A percentile compares a stretch with the other conserved stretches of the same genome.
Evolutionary conservation across 345 rosid species (phyloP).

Genomic region (Eucalyptus pumila): DNA sequence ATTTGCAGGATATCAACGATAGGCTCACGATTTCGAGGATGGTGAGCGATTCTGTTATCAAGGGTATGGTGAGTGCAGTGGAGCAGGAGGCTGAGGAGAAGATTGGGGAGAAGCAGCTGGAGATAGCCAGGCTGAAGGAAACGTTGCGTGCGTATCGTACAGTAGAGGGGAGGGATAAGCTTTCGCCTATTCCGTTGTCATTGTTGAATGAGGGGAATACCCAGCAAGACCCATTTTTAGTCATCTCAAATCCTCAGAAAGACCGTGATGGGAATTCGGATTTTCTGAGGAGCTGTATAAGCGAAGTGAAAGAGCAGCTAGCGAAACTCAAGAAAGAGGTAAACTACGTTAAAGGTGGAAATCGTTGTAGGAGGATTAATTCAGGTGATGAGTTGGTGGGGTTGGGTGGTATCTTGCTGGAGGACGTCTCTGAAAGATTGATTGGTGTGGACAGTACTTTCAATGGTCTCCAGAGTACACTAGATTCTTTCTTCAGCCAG

Average conservation of each 20-base stretch:
- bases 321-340: slow-evolving; percentile 47
- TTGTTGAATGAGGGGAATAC: background rate
- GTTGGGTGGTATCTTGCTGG: slow-evolving; percentile 27
- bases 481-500: slow-evolving; percentile 18
- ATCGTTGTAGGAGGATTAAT: slow-evolving; percentile 11
- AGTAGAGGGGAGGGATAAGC: slow-evolving; percentile 12
- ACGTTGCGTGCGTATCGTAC: slow-evolving; percentile 8
- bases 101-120: slow-evolving; percentile 53
- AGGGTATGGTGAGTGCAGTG: slow-evolving; percentile 57
- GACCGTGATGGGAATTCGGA: background rate
- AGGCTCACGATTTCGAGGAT: slow-evolving; percentile 56
- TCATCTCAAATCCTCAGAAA: background rate
- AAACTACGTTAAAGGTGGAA: slow-evolving; percentile 20
- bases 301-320: slow-evolving; percentile 32
- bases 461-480: slow-evolving; percentile 18
- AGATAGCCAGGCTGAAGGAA: slow-evolving; percentile 42
- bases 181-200: background rate
- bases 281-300: slow-evolving; percentile 21
- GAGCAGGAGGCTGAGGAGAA: slow-evolving; percentile 57
- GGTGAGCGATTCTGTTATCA: slow-evolving; percentile 69
- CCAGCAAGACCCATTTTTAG: background rate
- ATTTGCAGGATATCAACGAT: slow-evolving; percentile 42
- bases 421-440: slow-evolving; percentile 20
- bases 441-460: slow-evolving; percentile 18
- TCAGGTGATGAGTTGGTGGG: slow-evolving; percentile 25